Percentiles rank a stretch among this genome's conserved stretches.
Evolutionary conservation across 2,329 filamentous ascomycete species (phyloP).

Genomic region (Hypocreales sp.): DNA sequence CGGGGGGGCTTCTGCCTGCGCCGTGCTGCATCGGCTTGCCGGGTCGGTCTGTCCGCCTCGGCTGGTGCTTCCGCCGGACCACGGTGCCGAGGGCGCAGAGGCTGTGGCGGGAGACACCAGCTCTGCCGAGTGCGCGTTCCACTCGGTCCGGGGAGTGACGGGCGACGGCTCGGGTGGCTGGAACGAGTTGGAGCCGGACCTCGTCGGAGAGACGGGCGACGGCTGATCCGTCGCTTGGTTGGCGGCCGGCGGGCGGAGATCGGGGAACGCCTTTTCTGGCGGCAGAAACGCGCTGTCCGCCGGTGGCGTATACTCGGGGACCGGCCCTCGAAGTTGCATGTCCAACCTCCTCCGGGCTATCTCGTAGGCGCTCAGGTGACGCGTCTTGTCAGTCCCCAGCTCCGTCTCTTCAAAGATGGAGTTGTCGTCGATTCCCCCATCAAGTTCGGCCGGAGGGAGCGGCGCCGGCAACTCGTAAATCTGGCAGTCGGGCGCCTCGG

Average conservation of each 20-base stretch:
- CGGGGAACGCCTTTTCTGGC: conserved; percentile 14
- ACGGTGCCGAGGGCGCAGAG: conserved; percentile 11
- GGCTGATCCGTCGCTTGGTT: conserved; percentile 24
- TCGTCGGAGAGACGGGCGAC: conserved; percentile 34
- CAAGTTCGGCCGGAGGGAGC: conserved; percentile 30
- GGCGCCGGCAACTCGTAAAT: conserved; percentile 36
- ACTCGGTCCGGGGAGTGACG: conserved; percentile 19
- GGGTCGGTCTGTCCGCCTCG: conserved; percentile 3
- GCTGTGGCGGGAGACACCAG: conserved; percentile 25
- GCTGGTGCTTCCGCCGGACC: conserved; percentile 6
- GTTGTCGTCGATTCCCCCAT: conserved; percentile 20
- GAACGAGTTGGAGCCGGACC: too few species aligned
- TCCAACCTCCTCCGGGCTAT: conserved; percentile 33
- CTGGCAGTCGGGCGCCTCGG: conserved; percentile 25
- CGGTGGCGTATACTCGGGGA: conserved; percentile 33
- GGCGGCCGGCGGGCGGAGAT: conserved; percentile 3
- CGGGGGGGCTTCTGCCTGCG: not conserved
- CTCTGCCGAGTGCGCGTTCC: conserved; percentile 17
- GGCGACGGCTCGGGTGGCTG: conserved; percentile 25
- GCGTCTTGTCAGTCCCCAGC: conserved; percentile 22
- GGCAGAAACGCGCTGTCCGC: conserved; percentile 9
- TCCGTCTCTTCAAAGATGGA: conserved; percentile 23
- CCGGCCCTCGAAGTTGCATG: conserved; percentile 31
- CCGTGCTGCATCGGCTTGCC: conserved; percentile 2
- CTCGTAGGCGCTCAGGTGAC: conserved; percentile 32